Conservation (phyloP, 371 early-diverging fungal species). For the Actinomortierella ambigua region DNA sequence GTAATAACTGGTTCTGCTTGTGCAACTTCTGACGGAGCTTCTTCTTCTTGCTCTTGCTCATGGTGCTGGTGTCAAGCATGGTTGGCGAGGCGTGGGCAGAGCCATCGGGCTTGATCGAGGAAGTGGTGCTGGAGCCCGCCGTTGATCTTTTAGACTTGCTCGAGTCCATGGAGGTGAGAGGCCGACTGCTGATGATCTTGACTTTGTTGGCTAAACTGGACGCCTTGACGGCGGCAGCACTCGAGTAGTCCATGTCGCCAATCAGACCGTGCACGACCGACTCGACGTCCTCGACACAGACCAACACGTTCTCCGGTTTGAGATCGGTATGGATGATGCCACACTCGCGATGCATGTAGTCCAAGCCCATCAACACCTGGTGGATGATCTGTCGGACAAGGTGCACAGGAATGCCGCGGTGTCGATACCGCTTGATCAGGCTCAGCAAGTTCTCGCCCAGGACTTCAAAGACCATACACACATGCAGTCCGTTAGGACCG, state of each 20-base stretch:
- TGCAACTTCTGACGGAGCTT: conserved; percentile 36
- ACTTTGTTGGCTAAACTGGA: conserved; percentile 16
- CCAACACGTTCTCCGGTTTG: conserved; percentile 96
- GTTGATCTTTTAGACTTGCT: conserved; percentile 5
- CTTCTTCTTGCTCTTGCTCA: conserved; percentile 37
- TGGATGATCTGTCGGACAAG: conserved; percentile 88
- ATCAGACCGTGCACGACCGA: conserved; percentile 55
- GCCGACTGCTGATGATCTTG: conserved; percentile 31
- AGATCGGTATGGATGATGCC: conserved; percentile 98
- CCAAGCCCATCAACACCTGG: conserved; percentile 90
- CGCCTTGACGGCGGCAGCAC: conserved; percentile 37
- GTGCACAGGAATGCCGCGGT: conserved; percentile 83
- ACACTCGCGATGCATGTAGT: conserved; percentile 94
- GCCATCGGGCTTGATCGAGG: conserved; percentile 4
- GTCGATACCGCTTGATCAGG: conserved; percentile 75
- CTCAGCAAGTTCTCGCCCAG: conserved; percentile 93
- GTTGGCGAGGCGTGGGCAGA: too few relatives aligned
- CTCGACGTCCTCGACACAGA: conserved; percentile 86
- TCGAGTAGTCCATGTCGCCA: conserved; percentile 33
- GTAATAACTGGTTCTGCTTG: conserved; percentile 11
- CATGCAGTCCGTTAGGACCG: conserved; percentile 93
- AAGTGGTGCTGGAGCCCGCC: background rate
- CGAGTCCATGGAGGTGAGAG: conserved; percentile 21
- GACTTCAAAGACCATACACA: conserved; percentile 98
- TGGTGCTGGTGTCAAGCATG: conserved; percentile 8